Evolutionary conservation across 441 rosid species (phyloP), one percentile per base, ranked within the genome.

Genomic region (Erysimum pusillum): DNA sequence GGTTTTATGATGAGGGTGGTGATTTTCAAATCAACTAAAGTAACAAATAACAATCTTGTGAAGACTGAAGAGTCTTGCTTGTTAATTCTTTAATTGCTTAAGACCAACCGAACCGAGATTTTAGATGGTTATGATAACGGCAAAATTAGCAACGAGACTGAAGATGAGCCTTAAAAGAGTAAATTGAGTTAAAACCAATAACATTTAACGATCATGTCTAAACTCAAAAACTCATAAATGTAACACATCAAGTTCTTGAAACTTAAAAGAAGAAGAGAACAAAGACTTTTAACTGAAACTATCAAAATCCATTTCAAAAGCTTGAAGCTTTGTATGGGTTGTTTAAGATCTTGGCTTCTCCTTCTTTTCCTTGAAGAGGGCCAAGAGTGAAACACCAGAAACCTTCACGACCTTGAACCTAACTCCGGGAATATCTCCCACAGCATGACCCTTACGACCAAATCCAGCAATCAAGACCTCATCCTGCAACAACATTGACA

Each of bases 331-430:
- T 12, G 48, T 14, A 28, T 10, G 32, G 36, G 22, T 3, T 18
- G 41, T 13, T 81, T 82, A 91, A 67, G 91, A 87, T 35, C 91
- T 83, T 25, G 91, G 91, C 84, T 88, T 88, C 85, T 88, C 91
- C 80, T 87, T 87, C 87, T 87, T 87, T 68, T 87, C 91, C 73
- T 87, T 87, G 84, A 87, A 87, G 42, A 87, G 87, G 32, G 91
- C 91, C 72, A 88, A 76, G 36, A 88, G 89, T 6, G 91, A 88
- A 28, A 88, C 91, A 35, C 91, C 91, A 20, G 91, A 88, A 10
- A 88, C 91, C 83, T 88, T 88, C 63, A 88, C 91, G 0, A 88
- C 91, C 88, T 87, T 87, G 87, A 87, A 87, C 70, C 91, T 80
- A 61, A 86, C 89, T 67, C 90, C 87, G 6, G 91, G 91, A 85